phyloP scores from a whole-genome alignment of 1,284 basidiomycete genomes.

The Ceratorhiza oryzae-sativae region DNA sequence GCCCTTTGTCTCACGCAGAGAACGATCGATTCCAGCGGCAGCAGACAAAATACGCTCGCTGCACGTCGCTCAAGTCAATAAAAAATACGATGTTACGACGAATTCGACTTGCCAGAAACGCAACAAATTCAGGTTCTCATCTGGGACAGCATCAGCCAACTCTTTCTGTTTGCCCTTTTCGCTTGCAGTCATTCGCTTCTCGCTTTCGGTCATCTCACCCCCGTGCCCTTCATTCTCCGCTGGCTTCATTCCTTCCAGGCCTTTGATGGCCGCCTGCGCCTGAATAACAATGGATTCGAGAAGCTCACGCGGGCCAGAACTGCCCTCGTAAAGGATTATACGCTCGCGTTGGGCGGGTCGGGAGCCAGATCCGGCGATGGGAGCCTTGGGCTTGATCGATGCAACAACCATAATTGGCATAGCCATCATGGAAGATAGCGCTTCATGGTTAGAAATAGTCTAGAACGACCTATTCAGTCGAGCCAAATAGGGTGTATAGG shows the following conservation, averaged over 20 bases:
- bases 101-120: slow-evolving; percentile 52
- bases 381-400: slow-evolving; percentile 65
- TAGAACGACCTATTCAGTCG: slow-evolving; percentile 48
- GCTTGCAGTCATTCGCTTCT: slow-evolving; percentile 74
- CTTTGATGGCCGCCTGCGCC: slow-evolving; percentile 84
- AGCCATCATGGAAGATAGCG: slow-evolving; percentile 90
- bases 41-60: slow-evolving; percentile 83
- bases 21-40: slow-evolving; percentile 81
- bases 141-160: slow-evolving; percentile 57
- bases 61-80: slow-evolving; percentile 55
- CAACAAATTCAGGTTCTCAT: slow-evolving; percentile 49
- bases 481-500: slow-evolving; percentile 9
- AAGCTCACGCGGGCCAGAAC: slow-evolving; percentile 84
- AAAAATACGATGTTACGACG: not conserved
- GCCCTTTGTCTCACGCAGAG: slow-evolving; percentile 84
- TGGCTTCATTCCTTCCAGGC: slow-evolving; percentile 70
- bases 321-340: slow-evolving; percentile 85
- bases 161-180: slow-evolving; percentile 60
- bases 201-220: slow-evolving; percentile 78
- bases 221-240: slow-evolving; percentile 53
- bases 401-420: slow-evolving; percentile 90
- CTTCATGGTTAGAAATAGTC: slow-evolving; percentile 90
- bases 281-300: slow-evolving; percentile 89
- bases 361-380: slow-evolving; percentile 39
- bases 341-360: slow-evolving; percentile 65